Evolutionary conservation across 2,329 filamentous ascomycete species (phyloP).

Genomic region (Colletotrichum sp.): DNA sequence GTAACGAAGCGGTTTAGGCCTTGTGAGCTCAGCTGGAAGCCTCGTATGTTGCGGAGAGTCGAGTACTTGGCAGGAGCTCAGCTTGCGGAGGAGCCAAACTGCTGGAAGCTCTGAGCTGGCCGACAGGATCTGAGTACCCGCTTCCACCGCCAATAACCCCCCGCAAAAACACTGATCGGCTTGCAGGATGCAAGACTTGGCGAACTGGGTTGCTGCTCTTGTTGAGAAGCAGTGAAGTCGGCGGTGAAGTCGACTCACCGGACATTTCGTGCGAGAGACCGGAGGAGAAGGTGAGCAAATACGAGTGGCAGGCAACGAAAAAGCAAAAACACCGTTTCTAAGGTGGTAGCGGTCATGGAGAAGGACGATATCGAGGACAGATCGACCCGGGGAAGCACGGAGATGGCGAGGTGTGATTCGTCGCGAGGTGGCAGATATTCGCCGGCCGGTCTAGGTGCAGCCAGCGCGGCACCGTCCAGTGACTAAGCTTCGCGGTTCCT

Average conservation of each 20-base stretch:
- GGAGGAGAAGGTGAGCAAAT: not conserved
- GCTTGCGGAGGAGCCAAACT: not conserved
- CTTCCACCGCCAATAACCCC: not conserved
- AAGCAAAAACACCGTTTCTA: not conserved
- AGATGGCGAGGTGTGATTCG: not conserved
- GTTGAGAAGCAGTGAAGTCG: not conserved
- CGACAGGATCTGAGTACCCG: not conserved
- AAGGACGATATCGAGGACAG: not conserved
- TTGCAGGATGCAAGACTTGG: not conserved
- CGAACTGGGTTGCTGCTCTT: not conserved
- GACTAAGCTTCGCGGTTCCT: not conserved
- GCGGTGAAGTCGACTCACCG: slow-evolving; percentile 3
- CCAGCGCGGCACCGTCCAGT: not conserved
- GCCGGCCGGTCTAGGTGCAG: not conserved
- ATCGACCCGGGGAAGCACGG: not conserved
- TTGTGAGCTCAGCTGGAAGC: not conserved
- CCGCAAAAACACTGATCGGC: not conserved
- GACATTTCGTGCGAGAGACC: not conserved
- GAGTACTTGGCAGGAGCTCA: not conserved
- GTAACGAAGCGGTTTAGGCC: not conserved
- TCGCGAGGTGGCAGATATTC: not conserved
- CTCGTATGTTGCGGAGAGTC: not conserved
- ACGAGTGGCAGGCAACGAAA: not conserved
- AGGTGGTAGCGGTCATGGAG: not conserved
- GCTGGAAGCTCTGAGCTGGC: not conserved